phyloP scores from a whole-genome alignment of 805 yeast species.

The Pichia eremophila region DNA sequence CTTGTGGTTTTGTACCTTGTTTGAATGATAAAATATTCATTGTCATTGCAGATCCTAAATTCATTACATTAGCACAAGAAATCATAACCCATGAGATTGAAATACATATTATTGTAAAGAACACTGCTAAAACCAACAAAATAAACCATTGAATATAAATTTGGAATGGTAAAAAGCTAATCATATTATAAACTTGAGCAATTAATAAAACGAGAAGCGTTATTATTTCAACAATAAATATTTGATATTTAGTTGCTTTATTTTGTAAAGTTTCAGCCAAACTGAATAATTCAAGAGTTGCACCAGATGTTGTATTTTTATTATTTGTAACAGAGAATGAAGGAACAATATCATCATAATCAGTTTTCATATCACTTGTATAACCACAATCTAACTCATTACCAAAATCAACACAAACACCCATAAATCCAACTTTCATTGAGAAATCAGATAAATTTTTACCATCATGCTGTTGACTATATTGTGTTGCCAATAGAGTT shows the following conservation, averaged over 20 bases:
- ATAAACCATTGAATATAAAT: background rate
- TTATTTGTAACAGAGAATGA: conserved; percentile 9
- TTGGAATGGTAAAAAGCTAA: conserved; percentile 10
- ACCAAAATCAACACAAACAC: conserved; percentile 10
- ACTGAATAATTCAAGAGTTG: conserved; percentile 8
- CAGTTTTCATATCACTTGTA: conserved; percentile 6
- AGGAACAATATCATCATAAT: conserved; percentile 6
- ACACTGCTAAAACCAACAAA: background rate
- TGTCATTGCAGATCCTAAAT: conserved; percentile 7
- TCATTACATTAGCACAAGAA: conserved; percentile 1
- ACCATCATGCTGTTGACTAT: conserved; percentile 7
- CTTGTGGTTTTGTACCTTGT: conserved; percentile 3
- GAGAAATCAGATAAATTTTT: conserved; percentile 6
- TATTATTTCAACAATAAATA: conserved; percentile 9
- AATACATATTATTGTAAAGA: conserved; percentile 6
- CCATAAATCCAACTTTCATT: conserved; percentile 10
- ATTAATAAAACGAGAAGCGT: conserved; percentile 3
- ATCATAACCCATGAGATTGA: conserved; percentile 9
- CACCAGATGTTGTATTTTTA: conserved; percentile 1
- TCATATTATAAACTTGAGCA: conserved; percentile 6
- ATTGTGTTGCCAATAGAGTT: conserved; percentile 5
- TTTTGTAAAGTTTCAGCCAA: conserved; percentile 7
- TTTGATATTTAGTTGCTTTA: conserved; percentile 6
- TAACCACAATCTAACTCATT: conserved; percentile 9
- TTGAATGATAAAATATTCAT: conserved; percentile 8